A percentile compares a stretch with the other conserved stretches of the same genome.
These are phyloP conservation scores for Stenogyne calaminthoides DNA, from an alignment of 305 asterid genomes.

Conservation along the genomic window DNA sequence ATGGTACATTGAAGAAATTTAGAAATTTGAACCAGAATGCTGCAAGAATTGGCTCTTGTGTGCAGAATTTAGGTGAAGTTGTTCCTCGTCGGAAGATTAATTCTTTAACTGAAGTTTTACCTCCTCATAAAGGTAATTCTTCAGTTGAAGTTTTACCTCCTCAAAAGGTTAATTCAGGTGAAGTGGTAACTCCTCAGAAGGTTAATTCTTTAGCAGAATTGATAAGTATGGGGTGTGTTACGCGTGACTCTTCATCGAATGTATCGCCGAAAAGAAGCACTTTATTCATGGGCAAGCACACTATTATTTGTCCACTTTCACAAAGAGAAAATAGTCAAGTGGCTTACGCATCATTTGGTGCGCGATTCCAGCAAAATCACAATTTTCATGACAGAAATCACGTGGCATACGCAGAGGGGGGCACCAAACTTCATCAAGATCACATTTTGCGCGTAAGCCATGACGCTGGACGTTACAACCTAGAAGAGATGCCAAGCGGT, in stretches of 20 bases:
- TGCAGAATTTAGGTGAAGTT: slow-evolving; percentile 34
- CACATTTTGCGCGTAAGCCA: slow-evolving; percentile 25
- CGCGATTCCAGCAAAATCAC: slow-evolving; percentile 33
- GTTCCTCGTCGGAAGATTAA: slow-evolving; percentile 42
- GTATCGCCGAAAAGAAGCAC: slow-evolving; percentile 33
- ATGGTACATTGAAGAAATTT: slow-evolving; percentile 19
- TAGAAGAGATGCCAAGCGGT: slow-evolving; percentile 41
- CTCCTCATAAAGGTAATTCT: slow-evolving; percentile 32
- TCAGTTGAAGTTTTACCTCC: not conserved
- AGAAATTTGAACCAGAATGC: slow-evolving; percentile 38
- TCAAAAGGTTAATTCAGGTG: slow-evolving; percentile 25
- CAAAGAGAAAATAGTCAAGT: slow-evolving; percentile 35
- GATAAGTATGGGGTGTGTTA: slow-evolving; percentile 34
- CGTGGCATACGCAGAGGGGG: slow-evolving; percentile 28
- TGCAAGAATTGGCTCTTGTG: slow-evolving; percentile 30
- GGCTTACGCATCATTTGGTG: slow-evolving; percentile 31
- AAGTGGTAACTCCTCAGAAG: not conserved
- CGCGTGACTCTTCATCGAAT: slow-evolving; percentile 16
- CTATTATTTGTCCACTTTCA: slow-evolving; percentile 37
- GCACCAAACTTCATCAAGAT: slow-evolving; percentile 34
- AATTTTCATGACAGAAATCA: slow-evolving; percentile 26
- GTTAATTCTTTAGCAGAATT: slow-evolving; percentile 39
- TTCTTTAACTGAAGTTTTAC: slow-evolving; percentile 33
- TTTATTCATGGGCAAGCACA: slow-evolving; percentile 15
- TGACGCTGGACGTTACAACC: slow-evolving; percentile 41